A percentile compares a stretch with the other conserved stretches of the same genome.
These are phyloP conservation scores for Pisolithus albus DNA, from an alignment of 768 basidiomycete genomes.

Conservation along the genomic window DNA sequence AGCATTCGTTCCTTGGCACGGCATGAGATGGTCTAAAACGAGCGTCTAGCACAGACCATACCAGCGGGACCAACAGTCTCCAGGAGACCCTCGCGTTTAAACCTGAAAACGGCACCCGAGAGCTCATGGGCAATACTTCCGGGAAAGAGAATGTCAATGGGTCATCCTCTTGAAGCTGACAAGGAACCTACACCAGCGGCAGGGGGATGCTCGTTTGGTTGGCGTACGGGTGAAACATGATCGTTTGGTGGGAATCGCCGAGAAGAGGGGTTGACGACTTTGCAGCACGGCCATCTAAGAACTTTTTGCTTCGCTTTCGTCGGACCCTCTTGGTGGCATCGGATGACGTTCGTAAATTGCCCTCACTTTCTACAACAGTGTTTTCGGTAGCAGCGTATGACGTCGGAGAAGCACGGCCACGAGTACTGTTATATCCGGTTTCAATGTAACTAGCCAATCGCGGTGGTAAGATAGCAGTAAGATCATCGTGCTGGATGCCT, in stretches of 20 bases:
- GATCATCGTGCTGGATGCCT: conserved; percentile 64
- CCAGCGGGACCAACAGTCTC: conserved; percentile 90
- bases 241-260: conserved; percentile 42
- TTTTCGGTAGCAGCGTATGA: conserved; percentile 40
- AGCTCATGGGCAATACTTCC: conserved; percentile 78
- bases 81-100: conserved; percentile 72
- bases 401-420: conserved; percentile 20
- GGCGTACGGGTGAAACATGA: conserved; percentile 55
- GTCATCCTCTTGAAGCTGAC: neutral
- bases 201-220: conserved; percentile 66
- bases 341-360: conserved; percentile 16
- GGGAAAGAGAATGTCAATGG: neutral
- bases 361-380: conserved; percentile 23
- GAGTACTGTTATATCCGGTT: conserved; percentile 33
- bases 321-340: conserved; percentile 65
- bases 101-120: conserved; percentile 57
- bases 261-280: conserved; percentile 59
- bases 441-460: conserved; percentile 48
- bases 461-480: conserved; percentile 56
- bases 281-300: conserved; percentile 20
- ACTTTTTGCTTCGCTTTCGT: conserved; percentile 64
- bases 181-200: conserved; percentile 61
- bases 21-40: conserved; percentile 2
- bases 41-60: conserved; percentile 20
- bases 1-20: conserved; percentile 58